Evolutionary conservation across 371 early-diverging fungal species (phyloP).

Genomic region (Mortierella sp.): DNA sequence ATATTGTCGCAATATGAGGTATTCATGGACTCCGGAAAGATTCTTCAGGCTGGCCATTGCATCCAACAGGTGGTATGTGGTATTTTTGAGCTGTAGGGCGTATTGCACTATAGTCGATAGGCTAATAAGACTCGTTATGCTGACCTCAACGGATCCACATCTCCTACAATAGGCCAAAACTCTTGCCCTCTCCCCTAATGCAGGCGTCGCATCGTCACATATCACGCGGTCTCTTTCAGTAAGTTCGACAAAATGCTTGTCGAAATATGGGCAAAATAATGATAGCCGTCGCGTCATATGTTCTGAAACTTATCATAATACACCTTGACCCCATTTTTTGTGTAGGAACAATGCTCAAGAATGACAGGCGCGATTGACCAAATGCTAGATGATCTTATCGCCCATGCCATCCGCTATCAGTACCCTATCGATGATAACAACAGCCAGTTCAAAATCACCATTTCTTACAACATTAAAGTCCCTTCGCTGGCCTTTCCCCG

Average conservation of each 20-base stretch:
- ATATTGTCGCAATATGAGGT: slow-evolving; percentile 45
- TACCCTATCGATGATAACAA: not conserved
- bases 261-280: too few species aligned
- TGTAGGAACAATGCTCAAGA: slow-evolving; percentile 44
- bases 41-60: slow-evolving; percentile 55
- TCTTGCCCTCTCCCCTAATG: slow-evolving; percentile 41
- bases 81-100: too few species aligned
- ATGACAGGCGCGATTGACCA: slow-evolving; percentile 54
- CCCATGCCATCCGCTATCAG: slow-evolving; percentile 21
- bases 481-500: slow-evolving; percentile 36
- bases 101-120: too few species aligned
- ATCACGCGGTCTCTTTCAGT: slow-evolving; percentile 49
- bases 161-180: slow-evolving; percentile 30
- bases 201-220: slow-evolving; percentile 39
- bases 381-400: slow-evolving; percentile 52
- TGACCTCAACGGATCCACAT: not conserved
- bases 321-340: not conserved
- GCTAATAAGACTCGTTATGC: too few species aligned
- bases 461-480: slow-evolving; percentile 39
- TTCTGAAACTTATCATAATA: not conserved
- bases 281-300: too few species aligned
- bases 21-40: slow-evolving; percentile 52
- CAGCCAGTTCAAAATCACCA: slow-evolving; percentile 14
- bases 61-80: slow-evolving; percentile 54
- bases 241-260: not conserved